phyloP scores from a whole-genome alignment of 148 eudicot species.

The Fagopyrum tataricum region DNA sequence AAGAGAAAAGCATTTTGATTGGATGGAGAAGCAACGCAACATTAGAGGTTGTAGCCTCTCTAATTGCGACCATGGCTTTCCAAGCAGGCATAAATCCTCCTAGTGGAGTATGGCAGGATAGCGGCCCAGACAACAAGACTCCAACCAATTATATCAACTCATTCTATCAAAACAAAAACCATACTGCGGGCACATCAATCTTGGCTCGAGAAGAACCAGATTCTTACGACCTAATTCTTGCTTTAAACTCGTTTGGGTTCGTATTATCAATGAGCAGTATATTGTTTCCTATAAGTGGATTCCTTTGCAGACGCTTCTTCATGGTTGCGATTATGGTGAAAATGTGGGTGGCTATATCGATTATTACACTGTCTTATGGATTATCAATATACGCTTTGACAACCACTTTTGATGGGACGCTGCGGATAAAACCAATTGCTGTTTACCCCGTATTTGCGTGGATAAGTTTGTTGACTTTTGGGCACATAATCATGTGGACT shows the following conservation, averaged over 20 bases:
- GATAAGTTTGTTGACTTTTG: too few species aligned
- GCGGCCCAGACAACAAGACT: too few species aligned
- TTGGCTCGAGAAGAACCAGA: too few species aligned
- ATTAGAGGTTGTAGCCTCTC: constrained; percentile 9
- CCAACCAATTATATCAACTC: too few species aligned
- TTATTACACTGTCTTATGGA: constrained; percentile 4
- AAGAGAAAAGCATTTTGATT: constrained; percentile 3
- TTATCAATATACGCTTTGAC: background rate
- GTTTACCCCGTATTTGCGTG: too few species aligned
- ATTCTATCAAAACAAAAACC: too few species aligned
- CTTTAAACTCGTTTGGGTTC: too few species aligned
- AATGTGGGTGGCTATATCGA: constrained; percentile 15
- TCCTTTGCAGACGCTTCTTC: background rate
- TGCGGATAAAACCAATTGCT: too few species aligned
- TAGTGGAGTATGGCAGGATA: constrained; percentile 24
- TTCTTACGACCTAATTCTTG: too few species aligned
- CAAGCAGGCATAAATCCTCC: constrained; percentile 26
- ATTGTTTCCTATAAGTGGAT: constrained; percentile 13
- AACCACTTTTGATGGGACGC: background rate
- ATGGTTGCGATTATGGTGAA: background rate
- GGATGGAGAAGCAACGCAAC: constrained; percentile 12
- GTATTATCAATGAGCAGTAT: too few species aligned
- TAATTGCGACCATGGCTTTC: constrained; percentile 18
- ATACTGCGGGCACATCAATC: too few species aligned
- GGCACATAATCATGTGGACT: too few species aligned